Base-by-base conservation (phyloP, 2,329 filamentous ascomycete genomes). In the Chaetoscypha palmicola region DNA sequence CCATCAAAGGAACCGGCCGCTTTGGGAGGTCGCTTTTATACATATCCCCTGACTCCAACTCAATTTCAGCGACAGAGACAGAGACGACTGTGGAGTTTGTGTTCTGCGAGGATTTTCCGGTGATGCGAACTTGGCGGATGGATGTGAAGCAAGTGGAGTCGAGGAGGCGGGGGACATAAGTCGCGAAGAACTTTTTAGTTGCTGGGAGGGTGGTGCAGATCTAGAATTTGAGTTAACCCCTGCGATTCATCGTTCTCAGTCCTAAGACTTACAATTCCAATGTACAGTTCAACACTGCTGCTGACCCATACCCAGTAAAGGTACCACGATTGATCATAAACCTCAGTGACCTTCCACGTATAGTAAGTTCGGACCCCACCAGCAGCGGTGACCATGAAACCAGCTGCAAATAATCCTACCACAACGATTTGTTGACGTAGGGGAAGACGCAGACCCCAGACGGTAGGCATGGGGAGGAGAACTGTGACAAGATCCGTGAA, bases 401-500 rank as follows among this genome's bases (percentile, higher is more conserved):
- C 74, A 7, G 72, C 59, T 10, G 65, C 68, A 39, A 77, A 74
- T 4, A 76, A 66, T 5, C 66, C 52, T 1, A 64, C 61, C 5
- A 77, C 60, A 2, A 68, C 65, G 19, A 68, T 48, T 41, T 70
- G 69, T 46, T 77, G 73, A 40, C 64, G 68, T 7, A 52, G 48
- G 1, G 72, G 69, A 34, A 77, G 60, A 37, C 70, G 64, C 1
- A 74, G 57, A 10, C 61, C 58, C 49, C 67, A 58, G 3, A 74
- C 64, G 3, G 67, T 68, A 8, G 64, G 64, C 35, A 76, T 67
- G 1, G 74, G 74, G 2, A 78, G 60, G 1, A 70, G 52, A 31
- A 74, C 72, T 16, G 74, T 68, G 11, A 73, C 55, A 30, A 81
- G 66, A 57, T 81, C 76, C 5, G 74, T 77, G 30, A 72, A 54